Conservation (phyloP, 2,329 filamentous ascomycete genomes). For the Cytospora schulzeri region DNA sequence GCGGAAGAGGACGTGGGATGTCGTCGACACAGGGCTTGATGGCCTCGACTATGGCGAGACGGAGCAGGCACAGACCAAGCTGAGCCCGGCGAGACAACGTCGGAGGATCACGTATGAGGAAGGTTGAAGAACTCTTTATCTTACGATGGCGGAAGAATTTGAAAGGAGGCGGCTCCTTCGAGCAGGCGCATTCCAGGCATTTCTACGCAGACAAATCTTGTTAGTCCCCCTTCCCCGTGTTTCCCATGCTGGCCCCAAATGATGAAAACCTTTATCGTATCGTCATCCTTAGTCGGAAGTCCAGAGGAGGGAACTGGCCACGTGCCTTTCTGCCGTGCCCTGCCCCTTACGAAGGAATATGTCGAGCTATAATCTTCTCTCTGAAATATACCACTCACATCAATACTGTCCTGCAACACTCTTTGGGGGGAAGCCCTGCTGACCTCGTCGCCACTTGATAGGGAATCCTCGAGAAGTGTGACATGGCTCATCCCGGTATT, state of each 20-base stretch:
- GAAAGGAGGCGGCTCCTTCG: neutral
- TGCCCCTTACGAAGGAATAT: slow-evolving; percentile 37
- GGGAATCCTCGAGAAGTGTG: neutral
- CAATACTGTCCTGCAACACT: neutral
- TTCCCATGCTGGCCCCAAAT: slow-evolving; percentile 45
- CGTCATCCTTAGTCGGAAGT: slow-evolving; percentile 96
- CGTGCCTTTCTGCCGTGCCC: slow-evolving; percentile 34
- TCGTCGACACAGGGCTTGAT: slow-evolving; percentile 63
- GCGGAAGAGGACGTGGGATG: slow-evolving; percentile 68
- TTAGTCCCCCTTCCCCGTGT: slow-evolving; percentile 19
- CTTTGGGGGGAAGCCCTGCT: neutral
- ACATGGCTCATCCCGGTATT: neutral
- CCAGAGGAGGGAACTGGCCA: slow-evolving; percentile 37
- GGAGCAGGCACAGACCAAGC: slow-evolving; percentile 31
- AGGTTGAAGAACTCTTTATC: slow-evolving; percentile 28
- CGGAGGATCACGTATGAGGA: slow-evolving; percentile 53
- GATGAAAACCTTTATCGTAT: slow-evolving; percentile 81
- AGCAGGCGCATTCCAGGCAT: neutral
- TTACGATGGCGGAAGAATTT: neutral
- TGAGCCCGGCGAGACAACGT: slow-evolving; percentile 41
- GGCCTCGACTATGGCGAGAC: slow-evolving; percentile 61
- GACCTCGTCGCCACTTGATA: neutral
- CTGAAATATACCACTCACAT: slow-evolving; percentile 38
- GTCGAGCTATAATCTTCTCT: slow-evolving; percentile 55
- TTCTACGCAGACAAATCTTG: neutral